A percentile compares a stretch with the other conserved stretches of the same genome.
Evolutionary conservation across 768 basidiomycete species (phyloP).

Genomic region (Exsudoporus frostii): DNA sequence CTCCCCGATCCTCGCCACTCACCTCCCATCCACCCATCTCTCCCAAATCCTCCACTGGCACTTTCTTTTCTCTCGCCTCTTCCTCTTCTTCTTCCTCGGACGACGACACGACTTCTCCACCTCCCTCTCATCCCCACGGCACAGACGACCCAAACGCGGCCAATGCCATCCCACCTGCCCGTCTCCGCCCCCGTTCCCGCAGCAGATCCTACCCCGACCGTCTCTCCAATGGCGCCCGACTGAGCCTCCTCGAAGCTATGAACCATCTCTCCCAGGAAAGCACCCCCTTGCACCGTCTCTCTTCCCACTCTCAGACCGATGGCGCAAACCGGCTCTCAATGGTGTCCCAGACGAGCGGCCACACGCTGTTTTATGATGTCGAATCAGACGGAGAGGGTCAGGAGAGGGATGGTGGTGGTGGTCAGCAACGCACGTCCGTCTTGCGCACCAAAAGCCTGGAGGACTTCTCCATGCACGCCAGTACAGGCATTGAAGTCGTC

Average conservation of each 20-base stretch:
- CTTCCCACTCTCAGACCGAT: conserved; percentile 6
- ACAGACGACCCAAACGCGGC: not conserved
- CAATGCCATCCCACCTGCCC: conserved; percentile 1
- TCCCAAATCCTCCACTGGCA: conserved; percentile 27
- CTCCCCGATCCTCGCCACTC: conserved; percentile 15
- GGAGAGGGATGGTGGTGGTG: not conserved
- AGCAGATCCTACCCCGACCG: conserved; percentile 27
- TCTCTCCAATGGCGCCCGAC: conserved; percentile 17
- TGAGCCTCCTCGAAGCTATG: conserved; percentile 30
- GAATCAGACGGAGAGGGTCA: conserved; percentile 6
- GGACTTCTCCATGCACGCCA: conserved; percentile 16
- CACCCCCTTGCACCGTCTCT: not conserved
- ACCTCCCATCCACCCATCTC: conserved; percentile 16
- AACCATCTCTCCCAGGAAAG: conserved; percentile 24
- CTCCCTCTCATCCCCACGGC: not conserved
- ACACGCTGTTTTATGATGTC: conserved; percentile 27
- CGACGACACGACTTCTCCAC: conserved; percentile 1
- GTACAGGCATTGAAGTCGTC: conserved; percentile 18
- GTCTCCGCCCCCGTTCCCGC: conserved; percentile 12
- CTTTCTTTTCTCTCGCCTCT: conserved; percentile 23
- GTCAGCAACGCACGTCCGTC: not conserved
- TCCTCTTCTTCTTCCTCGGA: conserved; percentile 12
- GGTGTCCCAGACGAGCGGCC: conserved; percentile 23
- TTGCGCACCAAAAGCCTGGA: conserved; percentile 24
- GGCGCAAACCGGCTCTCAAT: conserved; percentile 21